Percentiles rank a stretch among this genome's conserved stretches.
Evolutionary conservation across 495 filamentous ascomycete genomes (phyloP).

Genomic region (Aspergillus bertholletiae): DNA sequence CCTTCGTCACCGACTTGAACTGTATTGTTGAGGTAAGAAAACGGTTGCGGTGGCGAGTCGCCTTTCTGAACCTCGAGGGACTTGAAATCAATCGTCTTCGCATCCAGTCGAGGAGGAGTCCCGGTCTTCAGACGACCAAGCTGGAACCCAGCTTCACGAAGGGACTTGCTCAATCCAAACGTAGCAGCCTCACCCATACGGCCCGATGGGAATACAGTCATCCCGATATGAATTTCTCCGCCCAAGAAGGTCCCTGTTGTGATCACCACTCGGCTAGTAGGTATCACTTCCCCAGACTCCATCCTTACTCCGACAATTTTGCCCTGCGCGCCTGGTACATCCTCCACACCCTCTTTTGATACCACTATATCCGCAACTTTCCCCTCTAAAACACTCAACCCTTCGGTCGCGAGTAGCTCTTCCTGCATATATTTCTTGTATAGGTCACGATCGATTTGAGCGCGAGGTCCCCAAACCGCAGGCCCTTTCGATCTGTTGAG

Average conservation of each 20-base stretch:
- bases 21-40: conserved; percentile 80
- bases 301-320: conserved; percentile 83
- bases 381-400: conserved; percentile 74
- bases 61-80: conserved; percentile 69
- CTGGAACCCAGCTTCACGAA: conserved; percentile 85
- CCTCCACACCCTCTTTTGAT: conserved; percentile 47
- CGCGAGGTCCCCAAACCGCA: conserved; percentile 94
- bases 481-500: conserved; percentile 88
- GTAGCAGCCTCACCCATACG: conserved; percentile 94
- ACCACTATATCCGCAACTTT: conserved; percentile 89
- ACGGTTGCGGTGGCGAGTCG: conserved; percentile 83
- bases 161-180: conserved; percentile 87
- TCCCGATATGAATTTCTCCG: conserved; percentile 93
- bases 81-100: conserved; percentile 76
- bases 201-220: conserved; percentile 79
- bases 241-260: conserved; percentile 95
- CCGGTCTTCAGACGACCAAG: conserved; percentile 93
- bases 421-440: conserved; percentile 91
- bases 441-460: conserved; percentile 89
- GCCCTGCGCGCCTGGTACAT: conserved; percentile 52
- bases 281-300: conserved; percentile 83
- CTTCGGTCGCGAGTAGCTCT: conserved; percentile 73
- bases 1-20: conserved; percentile 66
- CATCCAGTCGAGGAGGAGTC: conserved; percentile 84
- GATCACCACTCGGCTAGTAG: conserved; percentile 80